A percentile compares a stretch with the other conserved stretches of the same genome.
These are phyloP conservation scores for Glaciozyma antarctica DNA, from an alignment of 768 basidiomycete genomes.

Conservation along the genomic window DNA sequence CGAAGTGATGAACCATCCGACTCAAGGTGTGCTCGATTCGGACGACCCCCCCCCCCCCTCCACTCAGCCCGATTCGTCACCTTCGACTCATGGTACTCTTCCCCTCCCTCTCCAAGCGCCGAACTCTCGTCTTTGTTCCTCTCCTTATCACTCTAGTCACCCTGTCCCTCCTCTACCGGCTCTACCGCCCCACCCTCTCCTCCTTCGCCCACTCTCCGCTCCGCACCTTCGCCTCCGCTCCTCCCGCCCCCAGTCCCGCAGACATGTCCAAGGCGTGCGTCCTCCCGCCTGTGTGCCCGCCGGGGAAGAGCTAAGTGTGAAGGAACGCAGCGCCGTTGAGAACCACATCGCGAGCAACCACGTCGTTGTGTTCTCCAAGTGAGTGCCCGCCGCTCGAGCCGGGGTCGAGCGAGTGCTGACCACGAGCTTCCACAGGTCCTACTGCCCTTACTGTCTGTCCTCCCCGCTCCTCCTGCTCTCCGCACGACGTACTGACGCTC, in stretches of 20 bases:
- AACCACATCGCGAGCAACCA: background rate
- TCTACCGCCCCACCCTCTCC: background rate
- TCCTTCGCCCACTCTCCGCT: background rate
- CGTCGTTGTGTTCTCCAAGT: conserved; percentile 1
- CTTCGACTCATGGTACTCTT: no score
- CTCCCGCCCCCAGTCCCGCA: background rate
- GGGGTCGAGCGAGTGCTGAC: background rate
- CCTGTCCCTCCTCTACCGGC: background rate
- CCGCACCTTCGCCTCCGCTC: background rate
- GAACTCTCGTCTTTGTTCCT: background rate
- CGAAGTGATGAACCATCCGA: no score
- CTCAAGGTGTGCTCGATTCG: no score
- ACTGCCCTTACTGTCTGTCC: background rate
- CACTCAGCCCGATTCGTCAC: no score
- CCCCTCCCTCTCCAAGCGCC: no score
- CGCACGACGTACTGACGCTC: background rate
- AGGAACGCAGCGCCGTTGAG: background rate
- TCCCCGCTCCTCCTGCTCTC: background rate
- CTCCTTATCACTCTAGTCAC: background rate
- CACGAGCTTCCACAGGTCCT: background rate
- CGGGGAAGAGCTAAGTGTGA: background rate
- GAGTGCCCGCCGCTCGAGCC: background rate
- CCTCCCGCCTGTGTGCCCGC: background rate
- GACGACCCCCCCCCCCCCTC: no score
- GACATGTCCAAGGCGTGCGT: background rate